These are phyloP conservation scores for Chloroidium sp. DNA, from an alignment of 163 green algal species.

Conservation along the genomic window DNA sequence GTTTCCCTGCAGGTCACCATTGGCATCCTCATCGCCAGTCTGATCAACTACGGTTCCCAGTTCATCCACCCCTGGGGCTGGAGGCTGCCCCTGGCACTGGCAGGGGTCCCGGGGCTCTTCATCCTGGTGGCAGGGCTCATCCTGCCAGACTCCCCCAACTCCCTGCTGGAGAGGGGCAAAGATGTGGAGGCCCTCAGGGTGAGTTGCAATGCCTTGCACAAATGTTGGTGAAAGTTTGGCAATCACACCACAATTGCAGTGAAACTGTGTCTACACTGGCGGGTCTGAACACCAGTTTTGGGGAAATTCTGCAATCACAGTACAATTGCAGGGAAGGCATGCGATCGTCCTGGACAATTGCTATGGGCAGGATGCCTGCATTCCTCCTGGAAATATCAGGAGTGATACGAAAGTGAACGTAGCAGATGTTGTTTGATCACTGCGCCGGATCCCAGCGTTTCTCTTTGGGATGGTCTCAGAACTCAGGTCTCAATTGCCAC, in stretches of 20 bases:
- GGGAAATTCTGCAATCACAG: too few relatives aligned
- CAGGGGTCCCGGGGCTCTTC: slow-evolving; percentile 28
- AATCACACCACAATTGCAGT: too few relatives aligned
- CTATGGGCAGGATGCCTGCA: too few relatives aligned
- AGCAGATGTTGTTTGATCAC: not conserved
- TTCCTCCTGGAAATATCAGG: too few relatives aligned
- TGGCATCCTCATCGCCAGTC: slow-evolving; percentile 42
- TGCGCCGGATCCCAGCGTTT: not conserved
- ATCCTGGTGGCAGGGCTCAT: slow-evolving; percentile 34
- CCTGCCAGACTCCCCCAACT: slow-evolving; percentile 52
- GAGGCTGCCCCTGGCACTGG: slow-evolving; percentile 29
- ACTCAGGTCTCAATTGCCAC: not conserved
- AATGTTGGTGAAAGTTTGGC: too few relatives aligned
- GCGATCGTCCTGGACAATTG: too few relatives aligned
- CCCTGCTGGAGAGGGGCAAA: slow-evolving; percentile 38
- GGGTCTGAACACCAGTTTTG: too few relatives aligned
- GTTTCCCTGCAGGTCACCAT: slow-evolving; percentile 32
- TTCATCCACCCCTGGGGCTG: slow-evolving; percentile 17
- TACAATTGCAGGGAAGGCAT: too few relatives aligned
- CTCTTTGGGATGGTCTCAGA: not conserved
- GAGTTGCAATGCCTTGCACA: not conserved
- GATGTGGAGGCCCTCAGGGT: slow-evolving; percentile 16
- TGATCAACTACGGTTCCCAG: slow-evolving; percentile 44
- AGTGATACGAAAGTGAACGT: too few relatives aligned
- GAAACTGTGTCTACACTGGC: too few relatives aligned